Base-by-base conservation (phyloP, 2,329 filamentous ascomycete species). In the Coniochaeta sp. region DNA sequence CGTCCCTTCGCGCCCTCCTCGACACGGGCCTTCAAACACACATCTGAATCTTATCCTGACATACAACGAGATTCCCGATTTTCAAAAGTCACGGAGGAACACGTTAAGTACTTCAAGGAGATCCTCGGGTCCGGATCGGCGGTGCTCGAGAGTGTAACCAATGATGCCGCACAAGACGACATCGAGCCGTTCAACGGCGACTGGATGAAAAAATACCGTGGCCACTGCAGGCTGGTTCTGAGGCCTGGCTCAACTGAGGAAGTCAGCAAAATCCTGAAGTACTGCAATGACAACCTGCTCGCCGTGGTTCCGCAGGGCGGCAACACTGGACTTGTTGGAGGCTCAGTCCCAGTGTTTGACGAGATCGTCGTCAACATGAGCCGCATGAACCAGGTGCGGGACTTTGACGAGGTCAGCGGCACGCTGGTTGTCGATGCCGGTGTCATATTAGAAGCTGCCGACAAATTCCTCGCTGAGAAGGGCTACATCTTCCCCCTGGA, bases 201-300 rank as follows among this genome's bases (percentile, higher is more conserved):
- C 77, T 99, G 96, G 95, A 97, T 99, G 93, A 88, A 90, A 75
- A 99, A 99, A 77, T 99, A 96, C 79, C 88, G 90, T 63, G 96
- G 95, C 33, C 92, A 97, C 75, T 87, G 90, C 63, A 86, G 88
- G 70, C 79, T 99, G 28, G 92, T 98, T 5, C 78, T 99, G 64
- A 96, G 92, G 76, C 95, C 95, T 12, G 84, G 82, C 58, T 89
- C 85, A 17, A 93, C 91, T 0, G 87, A 93, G 68, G 89, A 99
- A 75, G 90, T 98, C 68, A 96, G 91, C 83, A 84, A 89, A 76
- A 88, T 98, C 62, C 76, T 99, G 67, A 88, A 89, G 73, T 97
- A 98, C 81, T 99, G 95, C 83, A 98, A 98, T 74, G 88, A 96
- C 67, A 88, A 93, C 68, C 86, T 87, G 77, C 83, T 99, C 64